phyloP scores from a whole-genome alignment of 257 asterid genomes.

The Solanum phureja region DNA sequence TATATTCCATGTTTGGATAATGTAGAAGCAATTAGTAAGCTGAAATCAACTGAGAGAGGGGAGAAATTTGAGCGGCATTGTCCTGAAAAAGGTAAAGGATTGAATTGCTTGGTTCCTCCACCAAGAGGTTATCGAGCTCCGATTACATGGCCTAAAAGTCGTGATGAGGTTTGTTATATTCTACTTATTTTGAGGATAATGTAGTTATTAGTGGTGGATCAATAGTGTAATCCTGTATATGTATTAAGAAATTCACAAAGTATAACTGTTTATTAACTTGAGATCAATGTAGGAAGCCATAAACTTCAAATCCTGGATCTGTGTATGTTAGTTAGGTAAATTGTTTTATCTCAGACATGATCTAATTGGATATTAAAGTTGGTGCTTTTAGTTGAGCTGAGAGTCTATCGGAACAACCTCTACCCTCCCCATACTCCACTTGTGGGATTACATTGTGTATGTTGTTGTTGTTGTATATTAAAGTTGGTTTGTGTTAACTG shows the following conservation, averaged over 20 bases:
- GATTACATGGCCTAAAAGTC: conserved; percentile 89
- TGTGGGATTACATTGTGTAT: background rate
- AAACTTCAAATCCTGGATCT: background rate
- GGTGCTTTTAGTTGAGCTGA: background rate
- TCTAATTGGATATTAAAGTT: background rate
- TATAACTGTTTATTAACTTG: background rate
- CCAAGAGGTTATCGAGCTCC: conserved; percentile 75
- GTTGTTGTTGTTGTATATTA: background rate
- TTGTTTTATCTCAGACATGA: background rate
- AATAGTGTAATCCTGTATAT: background rate
- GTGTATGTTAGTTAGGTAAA: background rate
- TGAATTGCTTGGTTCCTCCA: conserved; percentile 76
- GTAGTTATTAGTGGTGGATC: background rate
- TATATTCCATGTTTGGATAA: conserved; percentile 92
- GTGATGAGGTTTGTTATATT: conserved; percentile 58
- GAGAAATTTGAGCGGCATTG: conserved; percentile 91
- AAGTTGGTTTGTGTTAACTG: background rate
- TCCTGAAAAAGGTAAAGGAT: conserved; percentile 51
- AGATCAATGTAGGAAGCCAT: background rate
- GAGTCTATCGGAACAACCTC: background rate
- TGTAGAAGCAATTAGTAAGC: conserved; percentile 46
- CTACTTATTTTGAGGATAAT: background rate
- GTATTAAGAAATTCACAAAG: background rate
- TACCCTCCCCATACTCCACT: background rate
- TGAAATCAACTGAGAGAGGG: conserved; percentile 63